Base-by-base conservation (phyloP, 768 basidiomycete species). In the Multifurca ochricompacta region DNA sequence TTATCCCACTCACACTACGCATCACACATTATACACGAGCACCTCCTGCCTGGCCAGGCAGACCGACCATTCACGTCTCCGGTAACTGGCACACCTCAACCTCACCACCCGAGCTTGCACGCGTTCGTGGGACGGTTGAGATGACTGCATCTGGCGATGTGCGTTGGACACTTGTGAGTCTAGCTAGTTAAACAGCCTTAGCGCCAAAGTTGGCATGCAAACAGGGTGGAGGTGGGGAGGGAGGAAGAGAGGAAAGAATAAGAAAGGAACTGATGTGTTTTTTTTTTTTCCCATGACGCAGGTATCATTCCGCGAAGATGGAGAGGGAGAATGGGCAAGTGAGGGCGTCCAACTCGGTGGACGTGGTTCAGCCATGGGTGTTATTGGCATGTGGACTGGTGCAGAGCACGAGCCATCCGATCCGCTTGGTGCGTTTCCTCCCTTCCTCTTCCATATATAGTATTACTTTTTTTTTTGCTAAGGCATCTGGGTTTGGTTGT, bases 281-380 rank as follows among this genome's bases (percentile, higher is more conserved):
- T 21, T 35, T 9, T 31, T 11, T 32, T 11, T 8, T 56, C n/a
- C 49, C 31, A 10, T 34, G 18, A n/a, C 7, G n/a, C 48, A 68
- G 67, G 46, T 46, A 14, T 59, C 64, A 0, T 51, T 51, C 6
- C 55, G 63, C 19, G 68, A 68, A 10, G 65, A 71, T 16, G 62
- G 64, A 18, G 55, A 55, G 4, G 68, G 73, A 0, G 74, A 79
- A 56, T 82, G 80, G 81, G 66, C 69, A 1, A 75, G 72, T 11
- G 80, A 83, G 56, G 77, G 73, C n/a, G 67, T 82, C 0, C 81
- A 83, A 55, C 64, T 82, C 10, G 82, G 82, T 11, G 74, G 74
- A 2, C 66, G 77, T 14, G 78, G 78, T 6, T 77, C 77, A n/a
- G 74, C 73, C 0, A 62, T 71, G 19, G 81, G 82, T 8, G 64